Evolutionary conservation across 805 yeast species (phyloP), one percentile per base, ranked within the genome.

Genomic region (Spathaspora gorwiae): DNA sequence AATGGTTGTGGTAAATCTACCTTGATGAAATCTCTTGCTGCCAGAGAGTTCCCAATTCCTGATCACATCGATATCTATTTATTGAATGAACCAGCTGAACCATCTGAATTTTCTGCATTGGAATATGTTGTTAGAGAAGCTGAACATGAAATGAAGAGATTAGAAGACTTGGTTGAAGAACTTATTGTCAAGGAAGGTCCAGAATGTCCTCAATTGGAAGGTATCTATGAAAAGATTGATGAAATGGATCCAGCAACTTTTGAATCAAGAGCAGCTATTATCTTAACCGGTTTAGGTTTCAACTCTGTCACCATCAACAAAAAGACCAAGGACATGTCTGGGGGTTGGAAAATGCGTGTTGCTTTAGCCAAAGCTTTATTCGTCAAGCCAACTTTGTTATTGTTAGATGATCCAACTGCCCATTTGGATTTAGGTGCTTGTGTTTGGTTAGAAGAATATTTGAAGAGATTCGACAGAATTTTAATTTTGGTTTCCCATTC

Each of bases 331-430:
- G 98, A 94, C 65, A 94, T 94, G 99, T 89, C 97, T 64, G 99
- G 99, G 81, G 99, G 99, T 67, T 94, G 99, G 99, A 90, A 90
- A 78, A 94, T 94, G 99, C 89, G 99, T 75, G 99, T 94, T 51
- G 98, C 99, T 38, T 78, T 94, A 51, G 96, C 97, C 49, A 94
- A 94, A 73, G 99, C 99, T 29, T 78, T 94, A 58, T 94, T 94
- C 76, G 98, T 94, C 55, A 92, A 94, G 77, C 99, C 99, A 64
- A 90, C 98, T 42, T 73, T 94, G 57, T 76, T 94, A 62, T 75
- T 94, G 59, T 81, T 94, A 67, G 99, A 94, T 76, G 99, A 94
- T 71, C 99, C 99, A 60, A 94, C 99, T 54, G 99, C 99, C 44
- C 99, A 94, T 73, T 87, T 94, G 80, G 99, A 94, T 76, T 79